A percentile compares a stretch with the other conserved stretches of the same genome.
phyloP scores from a whole-genome alignment of 2,329 filamentous ascomycete species.

The Tolypocladium inflatum region DNA sequence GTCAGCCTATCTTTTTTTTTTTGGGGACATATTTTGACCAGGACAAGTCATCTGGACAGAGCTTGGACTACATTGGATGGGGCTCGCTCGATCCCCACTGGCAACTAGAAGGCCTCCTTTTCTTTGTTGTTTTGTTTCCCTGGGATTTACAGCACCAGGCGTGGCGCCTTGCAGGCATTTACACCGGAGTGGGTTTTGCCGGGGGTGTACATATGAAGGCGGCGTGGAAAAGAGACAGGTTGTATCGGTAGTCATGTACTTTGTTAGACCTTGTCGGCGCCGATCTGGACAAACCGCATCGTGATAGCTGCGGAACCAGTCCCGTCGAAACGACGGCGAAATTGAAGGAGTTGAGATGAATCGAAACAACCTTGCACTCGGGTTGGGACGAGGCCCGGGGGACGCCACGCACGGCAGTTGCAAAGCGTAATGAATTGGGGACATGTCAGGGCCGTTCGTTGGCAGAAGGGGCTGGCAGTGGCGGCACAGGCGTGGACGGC shows the following conservation, averaged over 20 bases:
- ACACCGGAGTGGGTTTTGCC: neutral
- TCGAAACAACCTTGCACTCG: neutral
- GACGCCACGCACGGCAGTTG: neutral
- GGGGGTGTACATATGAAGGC: neutral
- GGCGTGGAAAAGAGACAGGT: neutral
- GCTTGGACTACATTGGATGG: neutral
- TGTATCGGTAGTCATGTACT: neutral
- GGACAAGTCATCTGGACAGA: neutral
- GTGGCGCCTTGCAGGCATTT: neutral
- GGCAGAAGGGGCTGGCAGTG: neutral
- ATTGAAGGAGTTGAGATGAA: neutral
- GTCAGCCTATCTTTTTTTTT: neutral
- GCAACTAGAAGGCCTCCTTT: neutral
- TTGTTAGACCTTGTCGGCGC: neutral
- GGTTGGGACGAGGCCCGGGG: neutral
- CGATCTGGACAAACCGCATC: neutral
- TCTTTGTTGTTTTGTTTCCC: neutral
- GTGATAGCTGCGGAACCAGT: neutral
- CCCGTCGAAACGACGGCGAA: neutral
- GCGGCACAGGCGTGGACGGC: neutral
- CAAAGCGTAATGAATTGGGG: neutral
- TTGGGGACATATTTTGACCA: neutral
- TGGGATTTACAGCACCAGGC: slow-evolving; percentile 6
- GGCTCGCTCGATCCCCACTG: neutral
- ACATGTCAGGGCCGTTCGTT: neutral